phyloP scores from a whole-genome alignment of 1,139 yeast genomes.

The Suhomyces wounanorum region DNA sequence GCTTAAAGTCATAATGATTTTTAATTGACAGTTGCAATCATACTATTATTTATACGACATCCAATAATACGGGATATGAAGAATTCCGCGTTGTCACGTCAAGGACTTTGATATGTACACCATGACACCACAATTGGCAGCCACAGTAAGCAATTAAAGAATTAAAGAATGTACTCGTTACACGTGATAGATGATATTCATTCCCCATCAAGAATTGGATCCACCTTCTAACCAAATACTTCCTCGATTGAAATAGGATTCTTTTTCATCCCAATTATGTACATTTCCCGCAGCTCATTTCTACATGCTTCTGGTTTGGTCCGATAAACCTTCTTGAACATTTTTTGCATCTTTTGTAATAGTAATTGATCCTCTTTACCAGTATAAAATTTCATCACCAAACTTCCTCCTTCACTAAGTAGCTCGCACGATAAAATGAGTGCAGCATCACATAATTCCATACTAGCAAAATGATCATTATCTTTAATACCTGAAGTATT shows the following conservation, averaged over 20 bases:
- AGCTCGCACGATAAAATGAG: constrained; percentile 31
- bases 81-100: not conserved
- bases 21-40: not conserved
- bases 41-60: not conserved
- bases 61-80: not conserved
- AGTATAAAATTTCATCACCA: constrained; percentile 46
- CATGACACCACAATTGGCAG: constrained; percentile 7
- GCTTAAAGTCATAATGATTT: constrained; percentile 10
- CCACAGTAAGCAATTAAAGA: constrained; percentile 4
- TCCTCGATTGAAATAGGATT: constrained; percentile 11
- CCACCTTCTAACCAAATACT: constrained; percentile 5
- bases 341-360: constrained; percentile 25
- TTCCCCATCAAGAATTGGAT: not conserved
- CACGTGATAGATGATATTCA: not conserved
- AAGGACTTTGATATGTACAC: not conserved
- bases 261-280: constrained; percentile 32
- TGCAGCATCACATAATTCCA: constrained; percentile 48
- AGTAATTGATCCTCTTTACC: constrained; percentile 41
- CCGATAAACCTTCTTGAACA: constrained; percentile 36
- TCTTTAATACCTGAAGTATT: constrained; percentile 47
- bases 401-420: constrained; percentile 34
- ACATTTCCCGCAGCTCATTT: constrained; percentile 43
- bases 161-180: not conserved
- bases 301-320: constrained; percentile 44
- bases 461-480: constrained; percentile 47